Percentiles rank a stretch among this genome's conserved stretches.
These are phyloP conservation scores for Colletotrichum siamense DNA, from an alignment of 2,329 filamentous ascomycete genomes.

Conservation along the genomic window DNA sequence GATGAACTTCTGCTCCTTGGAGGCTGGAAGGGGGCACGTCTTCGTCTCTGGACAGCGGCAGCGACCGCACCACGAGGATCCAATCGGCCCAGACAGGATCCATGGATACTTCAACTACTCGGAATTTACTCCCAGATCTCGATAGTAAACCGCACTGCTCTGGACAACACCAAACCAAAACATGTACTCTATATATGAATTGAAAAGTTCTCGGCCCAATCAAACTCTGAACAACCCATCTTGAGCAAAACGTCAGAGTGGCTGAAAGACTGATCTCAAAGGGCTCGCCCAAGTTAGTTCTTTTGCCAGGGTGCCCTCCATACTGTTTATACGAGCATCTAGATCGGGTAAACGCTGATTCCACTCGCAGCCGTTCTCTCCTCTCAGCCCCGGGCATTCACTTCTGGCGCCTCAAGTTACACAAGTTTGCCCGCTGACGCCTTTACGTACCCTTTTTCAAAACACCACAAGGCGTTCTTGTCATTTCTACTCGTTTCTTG, in stretches of 20 bases:
- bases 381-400: neutral
- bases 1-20: accelerated
- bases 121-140: neutral
- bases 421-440: neutral
- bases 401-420: neutral
- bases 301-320: neutral
- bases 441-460: neutral
- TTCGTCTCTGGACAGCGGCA: neutral
- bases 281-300: neutral
- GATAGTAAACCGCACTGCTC: neutral
- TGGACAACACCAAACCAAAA: neutral
- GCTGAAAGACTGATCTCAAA: neutral
- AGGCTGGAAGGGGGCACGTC: neutral
- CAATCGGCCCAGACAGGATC: neutral
- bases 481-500: neutral
- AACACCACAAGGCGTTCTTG: neutral
- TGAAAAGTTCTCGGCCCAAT: neutral
- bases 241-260: neutral
- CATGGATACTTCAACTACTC: neutral
- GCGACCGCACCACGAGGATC: neutral
- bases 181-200: neutral
- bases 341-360: neutral
- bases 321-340: neutral
- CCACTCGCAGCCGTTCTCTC: neutral
- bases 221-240: neutral